Base-by-base conservation (phyloP, 2,329 filamentous ascomycete genomes). In the Trichophyton equinum region DNA sequence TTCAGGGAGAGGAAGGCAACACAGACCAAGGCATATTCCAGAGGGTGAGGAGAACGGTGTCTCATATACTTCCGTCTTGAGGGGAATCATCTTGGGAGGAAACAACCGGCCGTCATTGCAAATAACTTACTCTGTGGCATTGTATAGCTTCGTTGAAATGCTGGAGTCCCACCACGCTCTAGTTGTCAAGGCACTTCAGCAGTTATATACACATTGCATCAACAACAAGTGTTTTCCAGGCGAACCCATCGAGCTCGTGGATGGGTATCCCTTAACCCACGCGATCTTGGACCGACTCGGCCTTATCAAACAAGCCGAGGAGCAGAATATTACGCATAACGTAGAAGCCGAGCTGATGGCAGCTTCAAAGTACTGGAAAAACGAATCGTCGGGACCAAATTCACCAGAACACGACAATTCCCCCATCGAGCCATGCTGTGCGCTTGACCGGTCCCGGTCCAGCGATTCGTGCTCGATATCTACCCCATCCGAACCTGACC, bases 1-100 rank as follows among this genome's bases (percentile, higher is more conserved):
- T 76, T 76, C 63, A 71, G 74, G 11, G 74, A 76, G 64, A 70
- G 73, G 63, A 76, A 76, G 62, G 72, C 74, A 15, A 75, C 73
- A 0, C 74, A 76, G 63, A 74, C 73, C 11, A 76, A 76, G 63
- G 72, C 75, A 8, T 76, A 76, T 62, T 76, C 74, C 56, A 69
- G 72, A 68, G 74, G 74, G 74, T 76, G 60, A 57, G 55, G 55
- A 57, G 55, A 57, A 38, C 38, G 38, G 55, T 57, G 33, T 57
- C 55, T 57, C 38, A 57, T 57, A 57, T 38, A 38, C 33, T 57
- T 57, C 38, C 55, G 2, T 57, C 8, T n/a, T 38, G 8, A n/a
- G 38, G 33, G 11, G 22, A 38, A 38, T 38, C 33, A 38, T 38
- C 38, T 42, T 15, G 6, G 38, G 30, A 20, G n/a, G 6, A 30